Evolutionary conservation across 805 yeast genomes (phyloP), one percentile per base, ranked within the genome.

Genomic region (Cyberlindnera amylophila): DNA sequence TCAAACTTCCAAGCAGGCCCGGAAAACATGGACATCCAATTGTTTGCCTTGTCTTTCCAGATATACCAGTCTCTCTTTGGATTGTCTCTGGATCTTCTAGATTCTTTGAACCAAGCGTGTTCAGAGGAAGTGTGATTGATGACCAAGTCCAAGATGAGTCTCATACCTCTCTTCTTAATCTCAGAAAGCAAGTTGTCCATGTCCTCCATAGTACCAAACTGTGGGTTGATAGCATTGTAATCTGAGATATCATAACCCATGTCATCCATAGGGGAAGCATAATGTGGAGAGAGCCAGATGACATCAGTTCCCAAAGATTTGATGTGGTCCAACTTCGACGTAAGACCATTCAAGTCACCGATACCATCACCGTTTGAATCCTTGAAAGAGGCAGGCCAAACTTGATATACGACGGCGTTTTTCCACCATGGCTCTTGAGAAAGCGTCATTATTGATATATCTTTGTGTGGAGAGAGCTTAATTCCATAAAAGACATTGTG

Each of bases 171-270:
- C 33, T 64, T 53, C 53, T 78, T 80, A 30, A 65, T 50, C 46
- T 67, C 77, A 13, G 61, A 58, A 46, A 77, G 70, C 57, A 78
- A 66, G 23, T 55, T 47, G 51, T 74, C 74, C 69, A 74, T 70
- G 51, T 75, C 80, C 45, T 71, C 71, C 59, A 75, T 55, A 12
- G 79, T 68, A 30, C 83, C 84, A 57, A 74, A 77, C 45, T 65
- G 63, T 13, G 74, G 71, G 57, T 77, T 70, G 31, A 78, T 69
- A 18, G 59, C 67, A 56, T 74, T 69, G 61, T 78, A 78, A 59
- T 78, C 71, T 15, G 74, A 60, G 52, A 78, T 74, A 51, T 78
- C 82, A 54, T 77, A 78, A 4, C 83, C 83, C 82, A 77, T 77
- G 55, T 77, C 83, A 39, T 70, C 74, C 55, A 74, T 77, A 6